Conservation (phyloP, 1,139 yeast species). For the Hemisphaericaspora xylanilytica region DNA sequence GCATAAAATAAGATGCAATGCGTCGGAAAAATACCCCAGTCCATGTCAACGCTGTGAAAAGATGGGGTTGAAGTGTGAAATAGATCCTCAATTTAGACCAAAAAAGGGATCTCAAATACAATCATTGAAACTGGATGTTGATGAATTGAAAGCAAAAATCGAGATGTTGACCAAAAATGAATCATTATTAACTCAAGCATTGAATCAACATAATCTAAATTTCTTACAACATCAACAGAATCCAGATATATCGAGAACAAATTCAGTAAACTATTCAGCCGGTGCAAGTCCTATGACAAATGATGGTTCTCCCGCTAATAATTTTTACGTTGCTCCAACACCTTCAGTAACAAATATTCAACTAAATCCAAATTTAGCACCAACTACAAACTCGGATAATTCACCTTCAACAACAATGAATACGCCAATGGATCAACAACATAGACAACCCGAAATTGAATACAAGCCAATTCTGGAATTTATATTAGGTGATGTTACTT, state of each 20-base stretch:
- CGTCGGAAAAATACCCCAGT: conserved; percentile 75
- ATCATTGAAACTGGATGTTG: conserved; percentile 78
- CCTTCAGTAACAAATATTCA: conserved; percentile 7
- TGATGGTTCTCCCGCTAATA: conserved; percentile 2
- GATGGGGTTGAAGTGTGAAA: conserved; percentile 79
- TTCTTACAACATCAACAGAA: conserved; percentile 16
- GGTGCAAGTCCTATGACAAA: conserved; percentile 1
- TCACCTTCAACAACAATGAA: conserved; percentile 19
- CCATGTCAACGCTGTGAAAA: conserved; percentile 83
- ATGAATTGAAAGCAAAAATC: conserved; percentile 73
- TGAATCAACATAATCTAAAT: conserved; percentile 43
- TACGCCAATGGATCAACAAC: conserved; percentile 10
- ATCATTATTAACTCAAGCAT: conserved; percentile 61
- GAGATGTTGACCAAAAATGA: conserved; percentile 73
- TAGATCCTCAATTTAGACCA: conserved; percentile 89
- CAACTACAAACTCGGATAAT: conserved; percentile 23
- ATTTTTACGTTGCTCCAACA: conserved; percentile 2
- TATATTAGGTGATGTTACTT: conserved; percentile 68
- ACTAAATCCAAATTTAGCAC: conserved; percentile 6
- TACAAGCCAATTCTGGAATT: conserved; percentile 45
- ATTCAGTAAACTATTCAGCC: background rate
- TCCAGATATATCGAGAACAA: background rate
- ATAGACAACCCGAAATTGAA: conserved; percentile 9
- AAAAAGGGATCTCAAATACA: conserved; percentile 90
- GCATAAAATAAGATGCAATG: conserved; percentile 91